Percentiles rank a stretch among this genome's conserved stretches.
phyloP scores from a whole-genome alignment of 352 stramenopile genomes.

The Thraustochytrium sp. region DNA sequence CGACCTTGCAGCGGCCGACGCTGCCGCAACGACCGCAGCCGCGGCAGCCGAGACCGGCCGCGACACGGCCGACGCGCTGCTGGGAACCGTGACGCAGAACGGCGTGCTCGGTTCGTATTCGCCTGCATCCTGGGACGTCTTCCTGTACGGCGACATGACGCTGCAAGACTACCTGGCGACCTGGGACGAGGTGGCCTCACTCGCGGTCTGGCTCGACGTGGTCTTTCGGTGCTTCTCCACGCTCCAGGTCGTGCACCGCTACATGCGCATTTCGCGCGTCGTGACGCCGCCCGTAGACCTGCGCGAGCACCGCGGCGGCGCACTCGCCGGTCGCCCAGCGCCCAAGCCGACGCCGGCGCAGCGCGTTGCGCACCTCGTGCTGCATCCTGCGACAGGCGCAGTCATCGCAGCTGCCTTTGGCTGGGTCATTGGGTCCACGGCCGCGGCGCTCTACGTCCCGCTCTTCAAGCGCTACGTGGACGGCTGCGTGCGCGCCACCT shows the following conservation, averaged over 20 bases:
- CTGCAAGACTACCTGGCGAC: background rate
- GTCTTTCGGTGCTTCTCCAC: background rate
- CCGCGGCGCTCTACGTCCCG: background rate
- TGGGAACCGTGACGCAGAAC: background rate
- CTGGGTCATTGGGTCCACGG: background rate
- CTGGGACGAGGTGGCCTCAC: background rate
- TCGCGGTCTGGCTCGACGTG: background rate
- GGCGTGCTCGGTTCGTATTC: background rate
- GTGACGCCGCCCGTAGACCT: constrained; percentile 11
- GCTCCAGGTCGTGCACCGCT: background rate
- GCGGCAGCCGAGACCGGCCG: background rate
- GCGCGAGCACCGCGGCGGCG: background rate
- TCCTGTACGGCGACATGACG: background rate
- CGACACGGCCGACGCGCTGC: background rate
- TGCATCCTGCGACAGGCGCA: background rate
- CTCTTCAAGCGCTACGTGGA: background rate
- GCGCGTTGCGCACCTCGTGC: background rate
- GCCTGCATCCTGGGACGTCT: constrained; percentile 8
- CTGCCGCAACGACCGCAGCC: background rate
- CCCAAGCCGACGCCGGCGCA: background rate
- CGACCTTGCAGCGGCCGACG: background rate
- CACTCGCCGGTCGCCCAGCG: background rate
- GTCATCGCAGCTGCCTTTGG: background rate
- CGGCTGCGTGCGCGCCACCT: background rate
- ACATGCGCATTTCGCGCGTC: background rate